Base-by-base conservation (phyloP, 1,284 basidiomycete genomes). In the Sporisorium exsertum region DNA sequence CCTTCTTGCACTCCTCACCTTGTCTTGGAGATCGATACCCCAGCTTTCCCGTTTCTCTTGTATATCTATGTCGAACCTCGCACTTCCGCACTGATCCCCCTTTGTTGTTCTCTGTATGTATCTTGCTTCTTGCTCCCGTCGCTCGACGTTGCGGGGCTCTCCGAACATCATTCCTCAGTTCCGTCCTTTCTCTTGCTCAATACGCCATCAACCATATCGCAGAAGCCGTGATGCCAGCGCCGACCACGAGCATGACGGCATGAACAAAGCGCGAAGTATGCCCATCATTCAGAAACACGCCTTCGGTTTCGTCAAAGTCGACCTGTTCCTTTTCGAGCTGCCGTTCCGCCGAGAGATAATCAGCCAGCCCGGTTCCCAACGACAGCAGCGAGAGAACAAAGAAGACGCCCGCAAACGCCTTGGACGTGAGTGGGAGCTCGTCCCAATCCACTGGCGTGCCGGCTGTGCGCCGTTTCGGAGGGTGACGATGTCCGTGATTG, bases 291-390 rank as follows among this genome's bases (percentile, higher is more conserved):
- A 71, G 37, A 45, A 71, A 75, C 7, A 65, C 58, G 20, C 72
- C 72, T 55, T 74, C 72, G 27, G 66, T 74, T 12, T 74, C 72
- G 47, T 74, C 72, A 33, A 74, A 74, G 18, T 74, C 67, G 4
- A 74, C 72, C 51, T 69, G 61, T 54, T 74, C 72, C 60, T 62
- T 62, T 24, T 74, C 72, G 2, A 75, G 35, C 29, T 71, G 49
- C 9, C 64, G 54, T 35, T 70, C 64, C 0, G 72, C 72, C 0
- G 35, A 40, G 5, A 75, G 24, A 18, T 75, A 75, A 26, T 75
- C 72, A 1, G 43, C 61, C 0, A 71, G 22, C 0, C 72, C 72
- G 1, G 72, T 71, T 0, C n/a, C 61, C 0, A 75, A 20, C 0
- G 68, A 54, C 1, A 71, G 57, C 1, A 75, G 49, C 1, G 68